phyloP scores from a whole-genome alignment of 441 rosid genomes.

The Syzygium syzygioides region DNA sequence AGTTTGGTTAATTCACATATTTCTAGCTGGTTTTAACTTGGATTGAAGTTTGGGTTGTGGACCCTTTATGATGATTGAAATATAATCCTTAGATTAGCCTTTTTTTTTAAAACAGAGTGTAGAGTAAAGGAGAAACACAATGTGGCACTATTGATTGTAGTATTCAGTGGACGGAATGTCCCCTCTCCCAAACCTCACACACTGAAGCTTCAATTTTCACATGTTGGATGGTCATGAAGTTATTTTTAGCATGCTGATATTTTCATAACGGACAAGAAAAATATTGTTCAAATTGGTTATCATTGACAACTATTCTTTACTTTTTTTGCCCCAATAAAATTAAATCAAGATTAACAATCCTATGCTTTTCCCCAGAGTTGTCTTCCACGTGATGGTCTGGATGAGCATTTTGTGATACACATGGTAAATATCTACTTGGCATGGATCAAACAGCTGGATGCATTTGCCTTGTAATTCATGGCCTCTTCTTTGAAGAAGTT shows the following conservation, averaged over 20 bases:
- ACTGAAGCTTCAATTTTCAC: background rate
- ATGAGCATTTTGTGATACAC: conserved; percentile 80
- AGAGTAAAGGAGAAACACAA: background rate
- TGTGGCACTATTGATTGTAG: background rate
- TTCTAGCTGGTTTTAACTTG: background rate
- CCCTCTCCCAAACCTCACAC: background rate
- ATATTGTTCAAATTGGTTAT: background rate
- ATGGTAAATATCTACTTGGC: conserved; percentile 39
- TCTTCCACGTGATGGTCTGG: conserved; percentile 72
- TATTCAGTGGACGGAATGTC: background rate
- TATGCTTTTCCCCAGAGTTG: conserved; percentile 58
- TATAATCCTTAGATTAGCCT: background rate
- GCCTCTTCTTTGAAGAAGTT: background rate
- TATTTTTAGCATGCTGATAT: background rate
- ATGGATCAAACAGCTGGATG: background rate
- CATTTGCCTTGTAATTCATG: background rate
- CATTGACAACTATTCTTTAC: background rate
- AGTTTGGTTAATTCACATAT: background rate
- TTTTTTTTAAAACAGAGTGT: background rate
- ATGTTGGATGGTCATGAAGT: background rate
- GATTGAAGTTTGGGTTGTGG: background rate
- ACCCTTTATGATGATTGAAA: background rate
- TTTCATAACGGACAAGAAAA: background rate
- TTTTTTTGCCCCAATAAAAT: background rate
- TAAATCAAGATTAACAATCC: background rate